Percentiles rank a stretch among this genome's conserved stretches.
phyloP scores from a whole-genome alignment of 1,284 basidiomycete genomes.

The Cryptococcus floricola region DNA sequence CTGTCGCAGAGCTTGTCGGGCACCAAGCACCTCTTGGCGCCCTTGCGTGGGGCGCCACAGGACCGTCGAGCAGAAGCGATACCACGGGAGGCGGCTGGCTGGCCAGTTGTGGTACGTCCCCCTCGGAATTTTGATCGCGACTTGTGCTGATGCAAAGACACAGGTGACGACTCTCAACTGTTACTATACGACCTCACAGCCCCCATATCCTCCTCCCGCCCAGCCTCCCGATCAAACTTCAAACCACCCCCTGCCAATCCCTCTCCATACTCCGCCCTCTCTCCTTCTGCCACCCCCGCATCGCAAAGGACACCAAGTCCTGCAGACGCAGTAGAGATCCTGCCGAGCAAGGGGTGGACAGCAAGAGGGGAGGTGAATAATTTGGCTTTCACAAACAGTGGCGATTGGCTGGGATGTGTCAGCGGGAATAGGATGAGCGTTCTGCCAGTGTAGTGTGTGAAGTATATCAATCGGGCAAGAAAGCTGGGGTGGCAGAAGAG shows the following conservation, averaged over 20 bases:
- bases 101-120: slow-evolving; percentile 70
- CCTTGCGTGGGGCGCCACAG: slow-evolving; percentile 73
- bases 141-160: background rate
- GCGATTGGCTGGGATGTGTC: slow-evolving; percentile 87
- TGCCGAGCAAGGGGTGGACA: slow-evolving; percentile 80
- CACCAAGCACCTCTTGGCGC: slow-evolving; percentile 70
- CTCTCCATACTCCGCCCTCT: slow-evolving; percentile 37
- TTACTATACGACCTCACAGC: slow-evolving; percentile 75
- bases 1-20: slow-evolving; percentile 81
- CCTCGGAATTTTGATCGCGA: background rate
- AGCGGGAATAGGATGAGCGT: slow-evolving; percentile 78
- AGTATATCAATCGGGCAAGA: background rate
- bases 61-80: slow-evolving; percentile 15
- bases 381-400: slow-evolving; percentile 65
- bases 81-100: slow-evolving; percentile 68
- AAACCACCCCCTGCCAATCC: slow-evolving; percentile 10
- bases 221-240: slow-evolving; percentile 11
- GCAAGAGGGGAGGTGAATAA: slow-evolving; percentile 76
- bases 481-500: background rate
- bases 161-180: slow-evolving; percentile 87
- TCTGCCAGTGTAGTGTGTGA: slow-evolving; percentile 60
- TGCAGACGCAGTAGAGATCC: slow-evolving; percentile 50
- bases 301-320: slow-evolving; percentile 60
- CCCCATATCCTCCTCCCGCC: slow-evolving; percentile 29
- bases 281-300: slow-evolving; percentile 50